These are phyloP conservation scores for Aspergillus ruber DNA, from an alignment of 2,329 filamentous ascomycete species.

Conservation along the genomic window DNA sequence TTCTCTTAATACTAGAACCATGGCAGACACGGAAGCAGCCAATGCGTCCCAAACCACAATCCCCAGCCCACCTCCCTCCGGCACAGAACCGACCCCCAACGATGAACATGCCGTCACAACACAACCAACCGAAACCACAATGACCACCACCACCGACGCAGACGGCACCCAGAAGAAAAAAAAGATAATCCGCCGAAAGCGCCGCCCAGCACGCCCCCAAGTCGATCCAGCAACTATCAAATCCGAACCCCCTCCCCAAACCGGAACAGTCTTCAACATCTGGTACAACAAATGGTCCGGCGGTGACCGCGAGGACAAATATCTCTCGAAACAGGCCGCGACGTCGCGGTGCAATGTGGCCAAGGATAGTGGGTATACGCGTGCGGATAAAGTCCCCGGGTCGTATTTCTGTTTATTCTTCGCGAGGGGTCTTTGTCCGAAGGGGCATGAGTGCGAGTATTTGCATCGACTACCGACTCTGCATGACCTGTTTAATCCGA, in stretches of 20 bases:
- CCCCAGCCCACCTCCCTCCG: conserved; percentile 42
- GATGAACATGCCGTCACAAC: conserved; percentile 16
- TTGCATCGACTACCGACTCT: conserved; percentile 81
- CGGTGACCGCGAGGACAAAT: conserved; percentile 88
- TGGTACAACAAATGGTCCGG: conserved; percentile 99
- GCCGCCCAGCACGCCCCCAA: conserved; percentile 81
- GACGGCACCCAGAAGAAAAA: conserved; percentile 56
- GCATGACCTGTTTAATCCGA: conserved; percentile 86
- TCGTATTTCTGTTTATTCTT: conserved; percentile 93
- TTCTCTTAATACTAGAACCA: conserved; percentile 6
- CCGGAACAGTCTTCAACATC: conserved; percentile 93
- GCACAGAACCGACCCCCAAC: conserved; percentile 33
- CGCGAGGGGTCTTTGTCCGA: conserved; percentile 64
- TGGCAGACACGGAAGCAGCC: conserved; percentile 22
- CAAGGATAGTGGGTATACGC: conserved; percentile 70
- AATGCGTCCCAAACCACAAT: conserved; percentile 42
- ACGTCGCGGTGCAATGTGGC: conserved; percentile 81
- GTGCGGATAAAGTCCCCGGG: conserved; percentile 68
- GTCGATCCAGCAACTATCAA: conserved; percentile 79
- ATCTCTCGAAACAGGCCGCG: conserved; percentile 73
- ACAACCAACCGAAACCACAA: conserved; percentile 10
- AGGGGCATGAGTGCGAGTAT: conserved; percentile 89
- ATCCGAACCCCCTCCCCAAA: conserved; percentile 81
- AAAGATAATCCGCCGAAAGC: conserved; percentile 87
- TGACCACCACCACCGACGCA: conserved; percentile 7